These are phyloP conservation scores for Anisodus tanguticus DNA, from an alignment of 257 asterid species.

Conservation along the genomic window DNA sequence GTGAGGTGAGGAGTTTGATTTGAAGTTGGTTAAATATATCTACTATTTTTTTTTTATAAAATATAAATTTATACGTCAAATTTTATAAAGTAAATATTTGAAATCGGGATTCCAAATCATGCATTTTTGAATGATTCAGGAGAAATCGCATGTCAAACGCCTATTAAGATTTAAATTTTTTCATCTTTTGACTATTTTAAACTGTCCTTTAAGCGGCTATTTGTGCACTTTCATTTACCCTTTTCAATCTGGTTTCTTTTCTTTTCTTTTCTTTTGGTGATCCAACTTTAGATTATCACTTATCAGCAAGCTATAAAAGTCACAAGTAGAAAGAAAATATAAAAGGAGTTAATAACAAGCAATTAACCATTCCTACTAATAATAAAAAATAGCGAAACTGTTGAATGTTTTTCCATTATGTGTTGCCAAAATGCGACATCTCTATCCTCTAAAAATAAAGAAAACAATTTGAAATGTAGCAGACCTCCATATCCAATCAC, in stretches of 20 bases:
- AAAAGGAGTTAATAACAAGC: neutral
- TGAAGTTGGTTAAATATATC: too few relatives aligned
- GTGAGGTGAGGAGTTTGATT: too few relatives aligned
- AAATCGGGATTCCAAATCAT: too few relatives aligned
- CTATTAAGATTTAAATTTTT: too few relatives aligned
- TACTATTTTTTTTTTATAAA: too few relatives aligned
- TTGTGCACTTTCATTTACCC: neutral
- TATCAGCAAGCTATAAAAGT: neutral
- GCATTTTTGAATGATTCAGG: too few relatives aligned
- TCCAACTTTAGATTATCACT: neutral
- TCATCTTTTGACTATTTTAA: too few relatives aligned
- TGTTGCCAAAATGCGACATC: neutral
- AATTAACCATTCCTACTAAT: neutral
- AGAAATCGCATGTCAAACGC: too few relatives aligned
- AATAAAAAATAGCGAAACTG: neutral
- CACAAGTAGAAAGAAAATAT: neutral
- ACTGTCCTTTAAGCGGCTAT: neutral
- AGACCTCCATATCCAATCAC: conserved; percentile 18
- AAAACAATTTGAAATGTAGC: neutral
- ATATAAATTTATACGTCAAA: too few relatives aligned
- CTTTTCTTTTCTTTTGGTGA: neutral
- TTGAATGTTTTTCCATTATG: neutral
- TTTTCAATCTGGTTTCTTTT: neutral
- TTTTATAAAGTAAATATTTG: too few relatives aligned
- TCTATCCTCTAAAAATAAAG: neutral